A percentile compares a stretch with the other conserved stretches of the same genome.
Conservation (phyloP, 768 basidiomycete genomes). For the Sarcodon sp. region DNA sequence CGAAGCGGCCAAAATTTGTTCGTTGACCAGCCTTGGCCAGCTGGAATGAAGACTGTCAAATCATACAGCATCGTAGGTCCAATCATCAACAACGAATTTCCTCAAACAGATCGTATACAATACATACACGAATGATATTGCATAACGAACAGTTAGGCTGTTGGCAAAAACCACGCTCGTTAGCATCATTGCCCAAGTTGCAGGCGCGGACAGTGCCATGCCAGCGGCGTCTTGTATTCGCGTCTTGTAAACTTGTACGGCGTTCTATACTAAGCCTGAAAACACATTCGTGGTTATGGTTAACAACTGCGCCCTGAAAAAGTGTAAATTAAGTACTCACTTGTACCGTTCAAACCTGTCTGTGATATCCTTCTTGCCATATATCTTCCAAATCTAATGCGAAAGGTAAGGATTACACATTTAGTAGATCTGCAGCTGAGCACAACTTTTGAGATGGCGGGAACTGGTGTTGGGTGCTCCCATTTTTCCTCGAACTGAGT, state of each 20-base stretch:
- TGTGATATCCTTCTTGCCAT: conserved; percentile 1
- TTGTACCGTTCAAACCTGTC: conserved; percentile 11
- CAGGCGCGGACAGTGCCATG: conserved; percentile 15
- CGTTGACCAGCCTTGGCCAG: conserved; percentile 4
- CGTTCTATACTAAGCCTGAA: conserved; percentile 8
- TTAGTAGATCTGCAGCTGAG: not conserved
- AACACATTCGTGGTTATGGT: not conserved
- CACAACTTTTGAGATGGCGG: conserved; percentile 7
- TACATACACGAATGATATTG: conserved; percentile 10
- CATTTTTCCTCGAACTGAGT: conserved; percentile 10
- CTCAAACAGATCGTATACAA: not conserved
- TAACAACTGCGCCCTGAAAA: not conserved
- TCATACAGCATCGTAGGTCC: not conserved
- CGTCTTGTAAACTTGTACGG: not conserved
- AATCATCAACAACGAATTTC: not conserved
- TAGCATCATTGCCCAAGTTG: conserved; percentile 9
- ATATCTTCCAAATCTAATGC: conserved; percentile 13
- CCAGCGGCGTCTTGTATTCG: conserved; percentile 14
- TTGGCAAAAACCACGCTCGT: conserved; percentile 6
- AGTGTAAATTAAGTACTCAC: conserved; percentile 1
- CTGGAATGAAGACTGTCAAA: conserved; percentile 10
- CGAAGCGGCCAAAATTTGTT: conserved; percentile 13
- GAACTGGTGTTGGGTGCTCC: conserved; percentile 9
- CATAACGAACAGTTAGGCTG: conserved; percentile 9
- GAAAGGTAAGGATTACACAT: not conserved